Evolutionary conservation across 495 filamentous ascomycete genomes (phyloP).

Genomic region (Daldinia grandis): DNA sequence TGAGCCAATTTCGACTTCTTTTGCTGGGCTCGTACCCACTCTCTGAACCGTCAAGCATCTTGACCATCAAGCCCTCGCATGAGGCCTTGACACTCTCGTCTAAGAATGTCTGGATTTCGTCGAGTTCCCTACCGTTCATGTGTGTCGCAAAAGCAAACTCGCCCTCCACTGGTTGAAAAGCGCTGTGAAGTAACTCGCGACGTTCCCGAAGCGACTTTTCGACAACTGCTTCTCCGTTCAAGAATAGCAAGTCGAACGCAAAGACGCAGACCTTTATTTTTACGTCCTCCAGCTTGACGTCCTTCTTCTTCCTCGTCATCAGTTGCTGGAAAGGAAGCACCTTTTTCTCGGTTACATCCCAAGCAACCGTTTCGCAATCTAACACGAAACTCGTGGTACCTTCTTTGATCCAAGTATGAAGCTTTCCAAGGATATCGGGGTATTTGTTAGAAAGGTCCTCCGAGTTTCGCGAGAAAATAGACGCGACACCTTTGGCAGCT

Average conservation of each 20-base stretch:
- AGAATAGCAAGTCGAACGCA: slow-evolving; percentile 92
- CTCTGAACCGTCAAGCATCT: slow-evolving; percentile 93
- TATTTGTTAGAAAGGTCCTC: slow-evolving; percentile 98
- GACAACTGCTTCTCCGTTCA: slow-evolving; percentile 92
- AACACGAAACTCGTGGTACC: slow-evolving; percentile 94
- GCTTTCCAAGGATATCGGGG: slow-evolving; percentile 88
- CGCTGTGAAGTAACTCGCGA: slow-evolving; percentile 74
- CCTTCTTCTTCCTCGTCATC: slow-evolving; percentile 97
- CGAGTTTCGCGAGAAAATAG: slow-evolving; percentile 96
- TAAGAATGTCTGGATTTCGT: slow-evolving; percentile 89
- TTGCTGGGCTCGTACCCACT: slow-evolving; percentile 95
- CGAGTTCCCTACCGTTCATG: slow-evolving; percentile 87
- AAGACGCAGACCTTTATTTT: slow-evolving; percentile 98
- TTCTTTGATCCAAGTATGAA: slow-evolving; percentile 86
- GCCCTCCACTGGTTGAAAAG: slow-evolving; percentile 80
- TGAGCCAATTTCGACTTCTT: slow-evolving; percentile 96
- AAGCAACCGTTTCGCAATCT: slow-evolving; percentile 98
- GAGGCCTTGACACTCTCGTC: slow-evolving; percentile 94
- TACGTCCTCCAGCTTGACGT: slow-evolving; percentile 95
- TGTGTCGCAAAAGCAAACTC: slow-evolving; percentile 91
- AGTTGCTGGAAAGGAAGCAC: slow-evolving; percentile 96
- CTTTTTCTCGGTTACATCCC: slow-evolving; percentile 92
- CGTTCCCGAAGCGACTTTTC: slow-evolving; percentile 87
- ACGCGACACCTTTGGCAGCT: slow-evolving; percentile 72
- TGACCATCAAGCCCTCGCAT: slow-evolving; percentile 98